These are phyloP conservation scores for Acacia confusa DNA, from an alignment of 306 rosid species.

Conservation along the genomic window DNA sequence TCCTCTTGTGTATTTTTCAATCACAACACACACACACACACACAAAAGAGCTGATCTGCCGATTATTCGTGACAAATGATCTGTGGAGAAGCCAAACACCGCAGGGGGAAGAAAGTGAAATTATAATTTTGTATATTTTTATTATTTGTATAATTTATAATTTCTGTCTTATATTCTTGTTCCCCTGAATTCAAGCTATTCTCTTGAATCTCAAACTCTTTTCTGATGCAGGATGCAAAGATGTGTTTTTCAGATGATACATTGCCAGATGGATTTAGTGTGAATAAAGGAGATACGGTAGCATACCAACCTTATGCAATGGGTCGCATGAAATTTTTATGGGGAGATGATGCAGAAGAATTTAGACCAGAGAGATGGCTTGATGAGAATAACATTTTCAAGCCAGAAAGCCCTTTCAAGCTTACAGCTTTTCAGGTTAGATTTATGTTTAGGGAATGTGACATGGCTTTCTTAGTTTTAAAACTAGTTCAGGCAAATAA, in stretches of 20 bases:
- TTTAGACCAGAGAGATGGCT: constrained; percentile 82
- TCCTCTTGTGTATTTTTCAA: background rate
- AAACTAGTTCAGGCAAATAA: background rate
- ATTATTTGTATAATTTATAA: background rate
- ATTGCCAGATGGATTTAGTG: constrained; percentile 68
- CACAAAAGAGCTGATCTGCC: background rate
- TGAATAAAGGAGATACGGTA: constrained; percentile 63
- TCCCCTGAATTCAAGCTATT: background rate
- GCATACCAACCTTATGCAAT: constrained; percentile 79
- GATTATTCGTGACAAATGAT: background rate
- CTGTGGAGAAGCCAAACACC: background rate
- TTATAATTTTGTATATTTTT: background rate
- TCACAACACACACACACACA: background rate
- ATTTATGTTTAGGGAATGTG: background rate
- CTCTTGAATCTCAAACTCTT: background rate
- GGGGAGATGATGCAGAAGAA: constrained; percentile 84
- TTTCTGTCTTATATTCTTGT: background rate
- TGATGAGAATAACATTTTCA: constrained; percentile 55
- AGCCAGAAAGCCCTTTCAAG: constrained; percentile 45
- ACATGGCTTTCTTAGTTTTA: background rate
- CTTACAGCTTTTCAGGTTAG: constrained; percentile 82
- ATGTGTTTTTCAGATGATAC: constrained; percentile 66
- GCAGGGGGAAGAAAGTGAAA: background rate
- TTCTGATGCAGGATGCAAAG: constrained; percentile 62
- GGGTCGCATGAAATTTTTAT: constrained; percentile 82